These are phyloP conservation scores for Imleria badia DNA, from an alignment of 768 basidiomycete genomes.

Conservation along the genomic window DNA sequence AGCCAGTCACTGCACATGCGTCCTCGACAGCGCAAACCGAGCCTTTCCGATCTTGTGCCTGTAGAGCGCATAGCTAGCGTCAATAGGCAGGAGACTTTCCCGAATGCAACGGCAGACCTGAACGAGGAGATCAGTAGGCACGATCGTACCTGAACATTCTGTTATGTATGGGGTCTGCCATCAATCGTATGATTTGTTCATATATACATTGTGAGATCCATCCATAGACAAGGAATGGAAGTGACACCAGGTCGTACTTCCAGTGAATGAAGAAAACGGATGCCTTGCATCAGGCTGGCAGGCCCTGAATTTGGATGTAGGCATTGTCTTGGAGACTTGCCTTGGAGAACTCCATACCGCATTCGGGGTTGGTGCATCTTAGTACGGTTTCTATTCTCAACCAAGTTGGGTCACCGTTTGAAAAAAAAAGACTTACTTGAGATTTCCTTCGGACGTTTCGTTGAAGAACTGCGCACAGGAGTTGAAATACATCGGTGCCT, in stretches of 20 bases:
- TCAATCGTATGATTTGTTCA: slow-evolving; percentile 20
- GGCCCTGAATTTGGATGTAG: slow-evolving; percentile 41
- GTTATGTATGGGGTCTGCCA: slow-evolving; percentile 21
- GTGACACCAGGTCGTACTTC: slow-evolving; percentile 24
- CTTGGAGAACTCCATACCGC: slow-evolving; percentile 42
- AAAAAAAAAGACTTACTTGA: slow-evolving; percentile 32
- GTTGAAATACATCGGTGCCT: slow-evolving; percentile 3
- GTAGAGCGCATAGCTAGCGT: slow-evolving; percentile 63
- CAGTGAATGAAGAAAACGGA: not conserved
- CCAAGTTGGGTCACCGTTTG: slow-evolving; percentile 3
- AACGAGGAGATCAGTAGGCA: slow-evolving; percentile 59
- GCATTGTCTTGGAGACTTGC: slow-evolving; percentile 39
- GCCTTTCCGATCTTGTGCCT: slow-evolving; percentile 62
- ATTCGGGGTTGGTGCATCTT: slow-evolving; percentile 40
- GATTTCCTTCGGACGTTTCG: slow-evolving; percentile 34
- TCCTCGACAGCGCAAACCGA: slow-evolving; percentile 57
- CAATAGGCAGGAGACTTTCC: slow-evolving; percentile 57
- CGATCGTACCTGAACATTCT: slow-evolving; percentile 19
- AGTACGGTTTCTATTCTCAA: slow-evolving; percentile 11
- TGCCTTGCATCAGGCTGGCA: slow-evolving; percentile 30
- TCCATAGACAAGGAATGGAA: slow-evolving; percentile 3
- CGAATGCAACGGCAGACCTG: slow-evolving; percentile 61
- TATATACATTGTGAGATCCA: slow-evolving; percentile 32
- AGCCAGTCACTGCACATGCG: slow-evolving; percentile 46
- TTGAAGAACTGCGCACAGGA: slow-evolving; percentile 37